These are phyloP conservation scores for Tulasnella sp. DNA, from an alignment of 768 basidiomycete species.

Conservation along the genomic window DNA sequence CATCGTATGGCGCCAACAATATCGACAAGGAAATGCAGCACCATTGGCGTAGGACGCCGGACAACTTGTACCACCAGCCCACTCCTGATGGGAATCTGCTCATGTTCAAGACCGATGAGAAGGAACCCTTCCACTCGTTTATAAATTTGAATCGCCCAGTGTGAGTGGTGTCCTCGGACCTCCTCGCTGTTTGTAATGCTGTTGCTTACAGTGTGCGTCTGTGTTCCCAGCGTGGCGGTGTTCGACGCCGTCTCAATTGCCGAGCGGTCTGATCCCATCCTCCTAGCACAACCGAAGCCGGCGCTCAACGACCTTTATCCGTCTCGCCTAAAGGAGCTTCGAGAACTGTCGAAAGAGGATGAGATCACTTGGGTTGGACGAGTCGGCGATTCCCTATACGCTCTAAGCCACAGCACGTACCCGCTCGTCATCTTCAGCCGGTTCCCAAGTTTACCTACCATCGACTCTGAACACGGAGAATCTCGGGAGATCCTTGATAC, in stretches of 20 bases:
- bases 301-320: conserved; percentile 69
- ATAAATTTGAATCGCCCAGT: conserved; percentile 59
- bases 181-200: not conserved
- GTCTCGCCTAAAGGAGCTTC: conserved; percentile 33
- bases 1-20: conserved; percentile 89
- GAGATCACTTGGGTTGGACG: conserved; percentile 79
- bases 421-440: conserved; percentile 62
- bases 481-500: not conserved
- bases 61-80: conserved; percentile 76
- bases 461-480: conserved; percentile 17
- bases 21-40: conserved; percentile 70
- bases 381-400: conserved; percentile 72
- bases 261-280: conserved; percentile 58
- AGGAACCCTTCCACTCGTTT: conserved; percentile 48
- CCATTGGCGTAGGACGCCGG: conserved; percentile 69
- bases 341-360: conserved; percentile 47
- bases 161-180: conserved; percentile 43
- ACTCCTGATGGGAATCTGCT: conserved; percentile 74
- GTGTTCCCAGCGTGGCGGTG: conserved; percentile 61
- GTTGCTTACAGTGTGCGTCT: conserved; percentile 8
- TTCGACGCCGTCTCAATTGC: conserved; percentile 65
- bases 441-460: conserved; percentile 19
- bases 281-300: conserved; percentile 82
- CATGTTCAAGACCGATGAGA: conserved; percentile 48
- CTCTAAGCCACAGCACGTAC: conserved; percentile 75